Evolutionary conservation across 345 rosid genomes (phyloP).

Genomic region (Pseudoturritis turrita): DNA sequence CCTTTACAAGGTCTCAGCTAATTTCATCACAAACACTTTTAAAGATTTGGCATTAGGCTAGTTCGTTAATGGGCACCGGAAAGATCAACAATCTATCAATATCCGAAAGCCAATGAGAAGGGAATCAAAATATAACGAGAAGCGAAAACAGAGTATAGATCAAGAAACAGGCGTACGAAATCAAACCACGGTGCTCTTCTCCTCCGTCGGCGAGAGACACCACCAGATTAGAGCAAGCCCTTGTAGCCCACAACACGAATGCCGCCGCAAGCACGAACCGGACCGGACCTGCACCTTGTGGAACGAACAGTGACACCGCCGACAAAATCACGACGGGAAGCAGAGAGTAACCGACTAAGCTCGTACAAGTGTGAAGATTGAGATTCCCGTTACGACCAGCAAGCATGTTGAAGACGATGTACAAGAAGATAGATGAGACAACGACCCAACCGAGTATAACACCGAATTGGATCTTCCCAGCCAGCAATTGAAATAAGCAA

Average conservation of each 20-base stretch:
- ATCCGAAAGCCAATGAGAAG: background rate
- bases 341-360: conserved; percentile 80
- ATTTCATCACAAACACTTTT: background rate
- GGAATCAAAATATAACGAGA: conserved; percentile 71
- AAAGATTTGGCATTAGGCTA: background rate
- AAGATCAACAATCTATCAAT: background rate
- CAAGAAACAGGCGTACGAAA: conserved; percentile 90
- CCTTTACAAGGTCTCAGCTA: conserved; percentile 18
- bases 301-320: conserved; percentile 66
- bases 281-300: conserved; percentile 46
- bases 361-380: conserved; percentile 82
- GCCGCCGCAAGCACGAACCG: conserved; percentile 46
- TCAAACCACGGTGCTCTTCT: conserved; percentile 83
- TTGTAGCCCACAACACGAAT: conserved; percentile 77
- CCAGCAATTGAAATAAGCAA: conserved; percentile 80
- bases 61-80: background rate
- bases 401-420: conserved; percentile 84
- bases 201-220: conserved; percentile 84
- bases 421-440: conserved; percentile 82
- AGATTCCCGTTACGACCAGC: conserved; percentile 87
- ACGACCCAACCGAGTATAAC: conserved; percentile 91
- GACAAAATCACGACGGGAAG: conserved; percentile 77
- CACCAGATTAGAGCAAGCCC: conserved; percentile 70
- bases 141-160: conserved; percentile 87
- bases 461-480: conserved; percentile 88